These are phyloP conservation scores for Penicillium riverlandense DNA, from an alignment of 495 filamentous ascomycete genomes.

Conservation along the genomic window DNA sequence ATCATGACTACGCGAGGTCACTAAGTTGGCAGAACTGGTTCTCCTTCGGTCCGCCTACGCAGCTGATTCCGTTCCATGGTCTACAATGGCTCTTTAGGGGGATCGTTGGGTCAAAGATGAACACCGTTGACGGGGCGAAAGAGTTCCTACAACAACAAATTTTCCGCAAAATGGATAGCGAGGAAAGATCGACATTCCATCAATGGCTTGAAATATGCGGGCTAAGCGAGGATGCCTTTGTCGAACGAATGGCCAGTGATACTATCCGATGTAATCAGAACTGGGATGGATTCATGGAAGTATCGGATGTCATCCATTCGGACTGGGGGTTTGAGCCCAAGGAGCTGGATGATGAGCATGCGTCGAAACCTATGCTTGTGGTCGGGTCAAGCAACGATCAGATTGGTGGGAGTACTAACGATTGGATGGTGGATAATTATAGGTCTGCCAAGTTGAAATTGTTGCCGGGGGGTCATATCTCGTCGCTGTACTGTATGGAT, in stretches of 20 bases:
- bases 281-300: constrained; percentile 4
- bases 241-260: neutral
- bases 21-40: constrained; percentile 4
- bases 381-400: constrained; percentile 1
- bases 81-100: constrained; percentile 1
- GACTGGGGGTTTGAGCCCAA: constrained; percentile 5
- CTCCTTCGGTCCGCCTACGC: neutral
- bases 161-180: neutral
- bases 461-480: constrained; percentile 4
- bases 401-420: constrained; percentile 1
- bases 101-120: neutral
- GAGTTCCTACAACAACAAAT: neutral
- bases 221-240: neutral
- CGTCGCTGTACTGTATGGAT: constrained; percentile 1
- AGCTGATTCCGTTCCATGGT: neutral
- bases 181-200: neutral
- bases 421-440: constrained; percentile 3
- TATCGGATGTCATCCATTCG: constrained; percentile 3
- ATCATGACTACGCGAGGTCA: neutral
- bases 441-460: neutral
- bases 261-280: neutral
- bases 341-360: constrained; percentile 2
- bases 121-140: neutral
- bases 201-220: neutral
- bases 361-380: constrained; percentile 1